Evolutionary conservation across 2,329 filamentous ascomycete species (phyloP).

Genomic region (Cordyceps farinosa): DNA sequence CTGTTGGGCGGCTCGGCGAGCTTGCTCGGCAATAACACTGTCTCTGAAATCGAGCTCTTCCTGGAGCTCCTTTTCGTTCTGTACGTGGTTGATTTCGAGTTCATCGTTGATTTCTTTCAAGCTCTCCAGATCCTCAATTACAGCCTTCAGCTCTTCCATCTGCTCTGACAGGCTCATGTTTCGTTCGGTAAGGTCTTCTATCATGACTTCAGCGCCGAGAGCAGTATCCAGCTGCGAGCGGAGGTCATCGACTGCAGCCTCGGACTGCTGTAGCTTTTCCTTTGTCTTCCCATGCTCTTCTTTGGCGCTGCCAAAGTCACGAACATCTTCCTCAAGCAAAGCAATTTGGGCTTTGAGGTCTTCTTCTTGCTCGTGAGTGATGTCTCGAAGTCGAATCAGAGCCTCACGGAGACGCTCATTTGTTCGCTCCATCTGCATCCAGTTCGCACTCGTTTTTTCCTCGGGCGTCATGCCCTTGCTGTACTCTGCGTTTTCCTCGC

Average conservation of each 20-base stretch:
- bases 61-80: conserved; percentile 91
- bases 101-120: conserved; percentile 93
- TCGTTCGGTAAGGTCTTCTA: conserved; percentile 84
- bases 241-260: conserved; percentile 77
- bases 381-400: conserved; percentile 76
- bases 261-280: conserved; percentile 68
- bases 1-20: conserved; percentile 68
- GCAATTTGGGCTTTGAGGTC: conserved; percentile 74
- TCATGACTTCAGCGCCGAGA: conserved; percentile 85
- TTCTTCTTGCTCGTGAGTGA: conserved; percentile 79
- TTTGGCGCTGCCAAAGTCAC: conserved; percentile 63
- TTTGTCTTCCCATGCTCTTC: conserved; percentile 67
- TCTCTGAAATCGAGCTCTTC: conserved; percentile 91
- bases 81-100: conserved; percentile 86
- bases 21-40: conserved; percentile 76
- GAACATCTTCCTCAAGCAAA: conserved; percentile 67
- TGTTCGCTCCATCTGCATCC: conserved; percentile 85
- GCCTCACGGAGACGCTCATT: conserved; percentile 87
- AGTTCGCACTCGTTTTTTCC: conserved; percentile 80
- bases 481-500: conserved; percentile 82
- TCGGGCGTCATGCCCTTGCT: conserved; percentile 82
- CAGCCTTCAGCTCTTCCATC: conserved; percentile 75
- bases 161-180: conserved; percentile 81
- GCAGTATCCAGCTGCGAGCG: conserved; percentile 88
- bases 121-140: conserved; percentile 82